Evolutionary conservation across 768 basidiomycete genomes (phyloP).

Genomic region (Mycena venus): DNA sequence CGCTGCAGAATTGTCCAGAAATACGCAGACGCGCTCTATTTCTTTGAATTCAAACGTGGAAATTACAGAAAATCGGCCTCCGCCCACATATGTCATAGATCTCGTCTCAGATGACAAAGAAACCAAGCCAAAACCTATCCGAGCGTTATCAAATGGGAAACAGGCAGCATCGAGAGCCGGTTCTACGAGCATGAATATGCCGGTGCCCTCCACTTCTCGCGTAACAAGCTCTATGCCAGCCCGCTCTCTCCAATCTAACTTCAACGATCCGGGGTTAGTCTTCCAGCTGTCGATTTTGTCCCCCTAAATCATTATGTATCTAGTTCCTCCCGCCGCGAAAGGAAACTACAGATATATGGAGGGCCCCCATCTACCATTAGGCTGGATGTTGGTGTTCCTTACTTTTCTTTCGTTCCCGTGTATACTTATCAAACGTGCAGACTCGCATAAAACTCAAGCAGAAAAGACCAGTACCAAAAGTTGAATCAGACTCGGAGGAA

Average conservation of each 20-base stretch:
- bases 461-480: background rate
- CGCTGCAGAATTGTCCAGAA: background rate
- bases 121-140: background rate
- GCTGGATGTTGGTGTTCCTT: background rate
- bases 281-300: too few relatives aligned
- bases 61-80: background rate
- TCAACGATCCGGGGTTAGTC: background rate
- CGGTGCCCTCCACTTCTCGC: too few relatives aligned
- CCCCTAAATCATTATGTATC: background rate
- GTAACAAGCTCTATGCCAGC: too few relatives aligned
- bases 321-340: constrained; percentile 13
- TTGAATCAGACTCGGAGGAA: constrained; percentile 15
- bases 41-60: background rate
- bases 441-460: background rate
- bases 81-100: background rate
- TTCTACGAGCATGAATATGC: background rate
- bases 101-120: constrained; percentile 28
- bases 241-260: too few relatives aligned
- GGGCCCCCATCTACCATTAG: background rate
- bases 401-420: background rate
- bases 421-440: background rate
- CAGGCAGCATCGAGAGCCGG: background rate
- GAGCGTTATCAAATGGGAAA: background rate
- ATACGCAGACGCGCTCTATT: background rate
- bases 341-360: background rate